Evolutionary conservation across 192 early-diverging fungal genomes (phyloP).

Genomic region (Martensiomyces pterosporus): DNA sequence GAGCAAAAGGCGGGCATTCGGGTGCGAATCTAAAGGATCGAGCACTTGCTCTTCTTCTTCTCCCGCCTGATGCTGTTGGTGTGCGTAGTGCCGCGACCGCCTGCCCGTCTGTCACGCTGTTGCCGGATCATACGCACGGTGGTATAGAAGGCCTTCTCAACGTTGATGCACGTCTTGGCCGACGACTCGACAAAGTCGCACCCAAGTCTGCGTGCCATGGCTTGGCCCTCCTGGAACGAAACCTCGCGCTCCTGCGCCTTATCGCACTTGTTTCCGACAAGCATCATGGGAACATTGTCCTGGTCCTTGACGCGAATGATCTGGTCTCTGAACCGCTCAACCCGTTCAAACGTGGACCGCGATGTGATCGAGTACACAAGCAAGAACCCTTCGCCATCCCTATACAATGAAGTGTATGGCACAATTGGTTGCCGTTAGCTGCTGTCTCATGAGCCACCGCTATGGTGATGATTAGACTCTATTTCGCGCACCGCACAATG

Average conservation of each 20-base stretch:
- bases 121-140: slow-evolving; percentile 78
- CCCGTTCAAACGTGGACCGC: slow-evolving; percentile 82
- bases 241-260: slow-evolving; percentile 79
- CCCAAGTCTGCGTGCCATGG: slow-evolving; percentile 66
- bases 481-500: too few relatives aligned
- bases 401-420: too few relatives aligned
- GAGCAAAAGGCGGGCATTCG: background rate
- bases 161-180: slow-evolving; percentile 89
- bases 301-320: slow-evolving; percentile 90
- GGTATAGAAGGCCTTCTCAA: slow-evolving; percentile 82
- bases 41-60: slow-evolving; percentile 47
- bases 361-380: slow-evolving; percentile 89
- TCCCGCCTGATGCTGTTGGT: slow-evolving; percentile 33
- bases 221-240: slow-evolving; percentile 73
- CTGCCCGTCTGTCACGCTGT: slow-evolving; percentile 52
- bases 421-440: too few relatives aligned
- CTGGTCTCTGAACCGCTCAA: slow-evolving; percentile 82
- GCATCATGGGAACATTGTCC: slow-evolving; percentile 79
- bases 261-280: slow-evolving; percentile 97
- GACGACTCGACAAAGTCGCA: slow-evolving; percentile 89
- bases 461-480: too few relatives aligned
- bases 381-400: slow-evolving; percentile 85
- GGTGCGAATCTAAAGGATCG: slow-evolving; percentile 22
- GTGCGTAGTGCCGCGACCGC: slow-evolving; percentile 24
- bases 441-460: too few relatives aligned